Conservation (phyloP, 2,329 filamentous ascomycete species). For the Neocatenulostroma microsporum region DNA sequence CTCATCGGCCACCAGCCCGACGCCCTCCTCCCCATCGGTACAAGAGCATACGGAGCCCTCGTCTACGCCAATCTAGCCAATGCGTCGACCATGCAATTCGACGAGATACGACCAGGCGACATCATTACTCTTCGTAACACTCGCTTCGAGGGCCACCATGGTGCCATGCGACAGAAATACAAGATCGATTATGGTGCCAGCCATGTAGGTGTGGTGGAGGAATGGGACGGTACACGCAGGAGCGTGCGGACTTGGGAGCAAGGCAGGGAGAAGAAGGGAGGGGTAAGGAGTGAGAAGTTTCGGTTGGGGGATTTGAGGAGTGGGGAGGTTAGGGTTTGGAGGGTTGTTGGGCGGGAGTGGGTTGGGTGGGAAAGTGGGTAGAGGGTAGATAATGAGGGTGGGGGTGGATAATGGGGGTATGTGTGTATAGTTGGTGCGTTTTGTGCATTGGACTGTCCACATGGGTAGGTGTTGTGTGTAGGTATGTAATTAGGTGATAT, state of each 20-base stretch:
- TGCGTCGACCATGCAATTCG: conserved; percentile 78
- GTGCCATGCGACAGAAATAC: conserved; percentile 93
- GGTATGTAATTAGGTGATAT: too few relatives aligned
- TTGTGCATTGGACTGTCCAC: too few relatives aligned
- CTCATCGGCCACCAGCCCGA: conserved; percentile 60
- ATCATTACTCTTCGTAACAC: conserved; percentile 89
- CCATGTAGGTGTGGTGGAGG: conserved; percentile 83
- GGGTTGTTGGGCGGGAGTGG: conserved; percentile 86
- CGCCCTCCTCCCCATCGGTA: conserved; percentile 76
- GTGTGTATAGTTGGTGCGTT: too few relatives aligned
- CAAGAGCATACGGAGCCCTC: conserved; percentile 78
- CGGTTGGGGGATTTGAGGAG: conserved; percentile 84
- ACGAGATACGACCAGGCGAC: conserved; percentile 89
- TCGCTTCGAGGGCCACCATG: conserved; percentile 78
- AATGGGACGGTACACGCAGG: conserved; percentile 99
- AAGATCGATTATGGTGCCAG: conserved; percentile 62
- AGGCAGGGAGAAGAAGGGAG: conserved; percentile 65
- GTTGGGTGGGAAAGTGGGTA: conserved; percentile 84
- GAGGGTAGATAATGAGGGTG: too few relatives aligned
- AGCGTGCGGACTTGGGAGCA: conserved; percentile 96
- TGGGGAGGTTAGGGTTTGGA: conserved; percentile 95
- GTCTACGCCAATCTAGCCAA: conserved; percentile 96
- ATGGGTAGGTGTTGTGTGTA: too few relatives aligned
- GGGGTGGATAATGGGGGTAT: not conserved
- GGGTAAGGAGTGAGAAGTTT: conserved; percentile 83